Conservation (phyloP, 2,329 filamentous ascomycete genomes). For the Juglanconis sp. region DNA sequence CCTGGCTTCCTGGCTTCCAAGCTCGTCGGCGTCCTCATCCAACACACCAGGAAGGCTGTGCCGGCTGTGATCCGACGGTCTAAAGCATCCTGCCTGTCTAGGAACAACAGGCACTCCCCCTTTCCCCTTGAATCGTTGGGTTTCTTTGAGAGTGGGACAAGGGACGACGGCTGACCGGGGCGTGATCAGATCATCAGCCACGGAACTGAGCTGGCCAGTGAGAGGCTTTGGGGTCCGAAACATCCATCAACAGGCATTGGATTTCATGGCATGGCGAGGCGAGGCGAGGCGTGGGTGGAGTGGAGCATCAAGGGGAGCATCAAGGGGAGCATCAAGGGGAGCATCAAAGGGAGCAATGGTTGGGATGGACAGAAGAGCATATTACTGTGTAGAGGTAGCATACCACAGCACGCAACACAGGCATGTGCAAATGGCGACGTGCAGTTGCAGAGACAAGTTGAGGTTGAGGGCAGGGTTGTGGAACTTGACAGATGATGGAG, state of each 20-base stretch:
- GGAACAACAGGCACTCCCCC: background rate
- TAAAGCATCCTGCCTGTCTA: background rate
- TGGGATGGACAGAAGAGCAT: no score
- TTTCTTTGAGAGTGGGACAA: background rate
- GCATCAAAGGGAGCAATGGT: background rate
- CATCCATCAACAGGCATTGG: background rate
- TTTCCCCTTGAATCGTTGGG: slow-evolving; percentile 1
- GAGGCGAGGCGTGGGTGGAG: background rate
- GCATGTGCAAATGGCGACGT: background rate
- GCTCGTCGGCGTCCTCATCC: background rate
- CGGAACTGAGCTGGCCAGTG: background rate
- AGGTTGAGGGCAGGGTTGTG: background rate
- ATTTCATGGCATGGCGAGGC: background rate
- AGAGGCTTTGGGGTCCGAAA: background rate
- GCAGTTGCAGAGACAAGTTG: background rate
- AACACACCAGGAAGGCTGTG: background rate
- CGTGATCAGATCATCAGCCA: background rate
- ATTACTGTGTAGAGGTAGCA: background rate
- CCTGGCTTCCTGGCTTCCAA: no score
- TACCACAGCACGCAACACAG: background rate
- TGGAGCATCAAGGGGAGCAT: background rate
- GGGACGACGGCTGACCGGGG: background rate
- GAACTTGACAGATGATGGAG: background rate
- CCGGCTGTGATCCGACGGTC: background rate
- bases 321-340: background rate